These are phyloP conservation scores for Aspergillus baeticus DNA, from an alignment of 495 filamentous ascomycete genomes.

Conservation along the genomic window DNA sequence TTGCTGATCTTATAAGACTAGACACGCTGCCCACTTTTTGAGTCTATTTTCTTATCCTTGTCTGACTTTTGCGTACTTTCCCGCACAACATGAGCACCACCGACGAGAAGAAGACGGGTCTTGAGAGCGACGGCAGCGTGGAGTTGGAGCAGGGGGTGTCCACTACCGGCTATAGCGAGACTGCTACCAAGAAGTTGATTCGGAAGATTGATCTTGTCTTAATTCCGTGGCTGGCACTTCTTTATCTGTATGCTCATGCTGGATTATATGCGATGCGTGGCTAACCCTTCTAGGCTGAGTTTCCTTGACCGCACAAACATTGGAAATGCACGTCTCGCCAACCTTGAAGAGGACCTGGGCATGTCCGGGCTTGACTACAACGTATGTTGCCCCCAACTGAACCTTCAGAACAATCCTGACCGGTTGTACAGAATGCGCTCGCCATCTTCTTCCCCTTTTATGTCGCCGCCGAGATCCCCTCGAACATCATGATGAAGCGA, in stretches of 20 bases:
- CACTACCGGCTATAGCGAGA: neutral
- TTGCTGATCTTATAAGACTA: conserved; percentile 9
- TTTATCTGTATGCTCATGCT: conserved; percentile 17
- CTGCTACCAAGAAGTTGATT: conserved; percentile 11
- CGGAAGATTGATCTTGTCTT: conserved; percentile 16
- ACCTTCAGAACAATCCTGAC: neutral
- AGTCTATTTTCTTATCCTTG: neutral
- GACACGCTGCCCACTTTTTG: neutral
- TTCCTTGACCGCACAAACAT: conserved; percentile 20
- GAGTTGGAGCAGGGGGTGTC: conserved; percentile 10
- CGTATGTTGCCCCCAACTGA: neutral
- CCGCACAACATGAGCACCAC: neutral
- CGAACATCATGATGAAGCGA: conserved; percentile 18
- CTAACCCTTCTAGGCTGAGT: conserved; percentile 12
- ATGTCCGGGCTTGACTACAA: conserved; percentile 17
- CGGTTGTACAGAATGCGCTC: conserved; percentile 9
- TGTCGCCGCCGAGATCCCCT: conserved; percentile 18
- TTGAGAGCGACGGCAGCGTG: conserved; percentile 8
- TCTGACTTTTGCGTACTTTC: too few relatives aligned
- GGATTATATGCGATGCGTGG: too few relatives aligned
- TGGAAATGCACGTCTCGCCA: conserved; percentile 16
- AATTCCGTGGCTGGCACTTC: conserved; percentile 18
- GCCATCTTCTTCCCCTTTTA: conserved; percentile 21
- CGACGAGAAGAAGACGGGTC: conserved; percentile 9
- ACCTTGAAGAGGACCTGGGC: conserved; percentile 11